Base-by-base conservation (phyloP, 441 rosid genomes). In the Euphorbia celastroides region DNA sequence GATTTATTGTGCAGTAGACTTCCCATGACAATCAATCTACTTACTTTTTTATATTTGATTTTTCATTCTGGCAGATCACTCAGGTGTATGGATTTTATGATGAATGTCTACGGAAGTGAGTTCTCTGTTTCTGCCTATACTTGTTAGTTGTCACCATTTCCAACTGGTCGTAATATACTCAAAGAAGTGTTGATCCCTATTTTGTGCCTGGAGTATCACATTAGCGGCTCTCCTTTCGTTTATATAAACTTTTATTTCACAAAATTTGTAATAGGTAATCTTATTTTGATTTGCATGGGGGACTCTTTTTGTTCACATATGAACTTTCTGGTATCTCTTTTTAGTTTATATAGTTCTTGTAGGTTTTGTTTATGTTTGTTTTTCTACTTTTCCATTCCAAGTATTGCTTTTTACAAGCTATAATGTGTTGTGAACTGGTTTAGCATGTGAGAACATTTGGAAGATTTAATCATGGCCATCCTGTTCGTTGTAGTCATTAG, bases 31-130 rank as follows among this genome's bases (percentile, higher is more conserved):
- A 55, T 55, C 7, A 13, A 26, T 25, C 32, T 55, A 55, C 32
- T 74, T 60, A 64, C 68, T 76, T 64, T 73, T 52, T 71, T 70
- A 36, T 51, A 55, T 63, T 23, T 77, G 69, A 34, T 41, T 58
- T 34, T 66, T 51, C 70, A 19, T 20, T 64, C 65, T 65, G 69
- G 84, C 92, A 91, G 97, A 89, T 92, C 44, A 92, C 97, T 75
- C 96, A 89, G 77, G 97, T 92, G 62, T 89, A 92, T 79, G 97
- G 97, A 62, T 92, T 92, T 75, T 92, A 92, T 77, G 97, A 89
- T 77, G 97, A 91, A 83, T 91, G 97, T 68, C 86, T 91, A 69
- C 77, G 97, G 77, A 91, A 91, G 97, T 92, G 78, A 89, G 97
- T 86, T 74, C 75, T 72, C 64, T 41, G 22, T 30, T 17, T 16